These are phyloP conservation scores for Collybia mongolica DNA, from an alignment of 768 basidiomycete species.

Conservation along the genomic window DNA sequence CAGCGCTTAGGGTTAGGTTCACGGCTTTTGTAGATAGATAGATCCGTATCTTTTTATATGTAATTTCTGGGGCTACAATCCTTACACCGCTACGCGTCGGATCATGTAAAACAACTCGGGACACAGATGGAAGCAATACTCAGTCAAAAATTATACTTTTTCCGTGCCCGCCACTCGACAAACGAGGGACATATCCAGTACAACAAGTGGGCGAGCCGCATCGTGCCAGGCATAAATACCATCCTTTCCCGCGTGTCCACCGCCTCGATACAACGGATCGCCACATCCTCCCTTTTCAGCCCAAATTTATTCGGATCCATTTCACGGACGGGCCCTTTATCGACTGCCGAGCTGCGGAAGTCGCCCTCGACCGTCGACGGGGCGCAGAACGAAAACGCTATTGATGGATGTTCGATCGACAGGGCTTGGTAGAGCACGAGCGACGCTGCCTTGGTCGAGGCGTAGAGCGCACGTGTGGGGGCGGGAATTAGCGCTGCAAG, in stretches of 20 bases:
- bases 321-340: constrained; percentile 46
- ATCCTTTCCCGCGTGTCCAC: constrained; percentile 56
- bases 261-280: constrained; percentile 54
- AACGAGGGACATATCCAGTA: constrained; percentile 66
- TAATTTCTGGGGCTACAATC: too few species aligned
- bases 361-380: constrained; percentile 74
- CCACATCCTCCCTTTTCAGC: constrained; percentile 60
- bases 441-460: constrained; percentile 79
- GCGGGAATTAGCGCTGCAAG: constrained; percentile 79
- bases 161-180: constrained; percentile 55
- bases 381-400: constrained; percentile 60
- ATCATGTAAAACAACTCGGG: constrained; percentile 23
- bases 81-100: constrained; percentile 26
- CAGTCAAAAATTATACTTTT: constrained; percentile 62
- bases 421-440: constrained; percentile 77
- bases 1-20: too few species aligned
- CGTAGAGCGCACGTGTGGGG: constrained; percentile 84
- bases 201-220: constrained; percentile 47
- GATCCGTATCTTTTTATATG: too few species aligned
- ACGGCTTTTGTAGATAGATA: neutral
- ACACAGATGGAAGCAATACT: too few species aligned
- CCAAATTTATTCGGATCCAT: constrained; percentile 56
- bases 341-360: constrained; percentile 80
- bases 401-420: constrained; percentile 73
- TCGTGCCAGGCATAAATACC: constrained; percentile 55